These are phyloP conservation scores for Zasmidium angulare DNA, from an alignment of 2,329 filamentous ascomycete species.

Conservation along the genomic window DNA sequence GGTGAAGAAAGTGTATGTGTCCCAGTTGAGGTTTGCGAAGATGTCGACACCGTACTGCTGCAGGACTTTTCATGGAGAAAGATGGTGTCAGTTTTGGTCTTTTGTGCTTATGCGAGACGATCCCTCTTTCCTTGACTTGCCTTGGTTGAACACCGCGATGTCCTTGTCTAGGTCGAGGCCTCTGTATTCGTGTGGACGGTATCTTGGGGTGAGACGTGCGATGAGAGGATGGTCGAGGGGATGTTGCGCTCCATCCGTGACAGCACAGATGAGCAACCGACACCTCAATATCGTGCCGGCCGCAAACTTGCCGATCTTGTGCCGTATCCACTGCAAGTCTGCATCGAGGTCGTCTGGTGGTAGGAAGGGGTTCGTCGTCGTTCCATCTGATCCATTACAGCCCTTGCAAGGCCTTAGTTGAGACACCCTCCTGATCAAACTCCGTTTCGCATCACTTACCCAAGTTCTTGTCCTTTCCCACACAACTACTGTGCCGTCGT, in stretches of 20 bases:
- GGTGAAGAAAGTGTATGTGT: constrained; percentile 82
- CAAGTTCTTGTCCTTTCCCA: constrained; percentile 26
- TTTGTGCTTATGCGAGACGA: background rate
- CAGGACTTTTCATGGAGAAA: background rate
- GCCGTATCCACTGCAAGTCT: constrained; percentile 29
- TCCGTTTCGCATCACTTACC: constrained; percentile 21
- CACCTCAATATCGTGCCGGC: constrained; percentile 19
- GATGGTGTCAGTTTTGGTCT: background rate
- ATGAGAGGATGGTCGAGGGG: constrained; percentile 30
- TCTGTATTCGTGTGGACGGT: constrained; percentile 14
- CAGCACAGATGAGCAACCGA: constrained; percentile 22
- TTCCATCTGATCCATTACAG: constrained; percentile 18
- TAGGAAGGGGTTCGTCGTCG: background rate
- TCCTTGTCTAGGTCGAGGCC: constrained; percentile 71
- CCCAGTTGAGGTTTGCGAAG: constrained; percentile 60
- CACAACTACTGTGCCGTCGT: constrained; percentile 18
- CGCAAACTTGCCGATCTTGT: constrained; percentile 17
- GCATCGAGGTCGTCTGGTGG: constrained; percentile 14
- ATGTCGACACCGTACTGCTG: constrained; percentile 53
- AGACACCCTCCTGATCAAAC: background rate
- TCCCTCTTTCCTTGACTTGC: background rate
- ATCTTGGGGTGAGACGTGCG: constrained; percentile 29
- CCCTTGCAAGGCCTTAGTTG: constrained; percentile 5
- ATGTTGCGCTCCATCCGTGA: constrained; percentile 17
- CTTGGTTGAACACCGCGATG: constrained; percentile 66